Percentiles rank a stretch among this genome's conserved stretches.
Conservation (phyloP, 352 stramenopile genomes). For the Phytophthora pistaciae region DNA sequence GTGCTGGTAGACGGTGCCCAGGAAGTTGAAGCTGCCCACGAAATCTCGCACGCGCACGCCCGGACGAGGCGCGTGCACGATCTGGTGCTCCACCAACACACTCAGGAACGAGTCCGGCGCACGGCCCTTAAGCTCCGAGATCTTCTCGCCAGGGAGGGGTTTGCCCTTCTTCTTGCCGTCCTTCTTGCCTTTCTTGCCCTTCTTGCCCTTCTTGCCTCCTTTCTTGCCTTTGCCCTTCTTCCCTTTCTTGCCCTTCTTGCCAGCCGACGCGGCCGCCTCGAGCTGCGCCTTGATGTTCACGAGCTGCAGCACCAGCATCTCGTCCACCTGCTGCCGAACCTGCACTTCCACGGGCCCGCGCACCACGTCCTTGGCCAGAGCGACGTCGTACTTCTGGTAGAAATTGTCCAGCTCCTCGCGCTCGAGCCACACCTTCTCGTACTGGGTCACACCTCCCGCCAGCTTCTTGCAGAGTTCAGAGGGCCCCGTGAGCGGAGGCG, state of each 20-base stretch:
- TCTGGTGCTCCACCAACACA: conserved; percentile 89
- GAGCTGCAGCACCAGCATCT: conserved; percentile 95
- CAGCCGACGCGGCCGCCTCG: conserved; percentile 62
- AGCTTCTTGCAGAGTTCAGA: conserved; percentile 89
- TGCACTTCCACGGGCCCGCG: conserved; percentile 88
- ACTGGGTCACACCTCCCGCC: conserved; percentile 62
- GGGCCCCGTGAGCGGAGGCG: conserved; percentile 86
- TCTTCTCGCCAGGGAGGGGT: conserved; percentile 91
- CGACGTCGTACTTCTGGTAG: conserved; percentile 94
- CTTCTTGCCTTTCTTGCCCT: conserved; percentile 59
- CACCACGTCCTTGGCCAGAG: conserved; percentile 92
- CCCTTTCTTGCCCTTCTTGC: conserved; percentile 87
- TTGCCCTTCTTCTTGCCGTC: conserved; percentile 65
- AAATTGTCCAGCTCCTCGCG: conserved; percentile 92
- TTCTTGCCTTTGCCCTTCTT: conserved; percentile 70
- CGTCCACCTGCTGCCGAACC: conserved; percentile 92
- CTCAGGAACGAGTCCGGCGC: conserved; percentile 91
- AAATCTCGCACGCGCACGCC: conserved; percentile 77
- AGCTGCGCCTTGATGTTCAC: conserved; percentile 95
- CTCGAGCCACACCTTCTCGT: conserved; percentile 91
- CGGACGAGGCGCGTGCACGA: conserved; percentile 75
- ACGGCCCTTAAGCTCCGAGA: conserved; percentile 92
- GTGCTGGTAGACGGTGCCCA: conserved; percentile 82
- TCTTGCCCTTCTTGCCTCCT: conserved; percentile 61
- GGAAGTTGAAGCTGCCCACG: conserved; percentile 93